A percentile compares a stretch with the other conserved stretches of the same genome.
phyloP scores from a whole-genome alignment of 2,329 filamentous ascomycete genomes.

The Trichoderma harzianum region DNA sequence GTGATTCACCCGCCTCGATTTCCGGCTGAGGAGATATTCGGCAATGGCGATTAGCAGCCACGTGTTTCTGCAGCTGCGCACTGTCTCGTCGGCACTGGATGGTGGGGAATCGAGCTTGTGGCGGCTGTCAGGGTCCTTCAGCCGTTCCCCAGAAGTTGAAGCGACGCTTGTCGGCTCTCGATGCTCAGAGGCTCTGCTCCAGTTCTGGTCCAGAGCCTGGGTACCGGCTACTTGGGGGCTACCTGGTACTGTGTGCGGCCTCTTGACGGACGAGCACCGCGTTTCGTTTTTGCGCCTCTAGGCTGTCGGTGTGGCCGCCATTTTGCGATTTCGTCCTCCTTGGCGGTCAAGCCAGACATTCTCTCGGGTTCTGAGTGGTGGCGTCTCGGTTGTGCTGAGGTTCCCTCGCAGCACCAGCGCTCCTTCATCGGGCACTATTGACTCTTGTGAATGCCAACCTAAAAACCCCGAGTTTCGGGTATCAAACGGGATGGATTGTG shows the following conservation, averaged over 20 bases:
- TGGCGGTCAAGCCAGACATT: not conserved
- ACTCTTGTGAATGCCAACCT: not conserved
- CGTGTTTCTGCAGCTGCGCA: not conserved
- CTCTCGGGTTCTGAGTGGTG: not conserved
- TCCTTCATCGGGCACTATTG: not conserved
- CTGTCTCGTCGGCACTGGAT: conserved; percentile 12
- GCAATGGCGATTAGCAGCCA: not conserved
- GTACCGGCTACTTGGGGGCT: not conserved
- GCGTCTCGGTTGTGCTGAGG: conserved; percentile 6
- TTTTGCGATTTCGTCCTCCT: not conserved
- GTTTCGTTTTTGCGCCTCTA: not conserved
- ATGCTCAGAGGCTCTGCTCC: not conserved
- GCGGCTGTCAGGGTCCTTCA: conserved; percentile 5
- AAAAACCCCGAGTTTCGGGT: not conserved
- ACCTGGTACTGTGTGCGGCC: not conserved
- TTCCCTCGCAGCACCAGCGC: not conserved
- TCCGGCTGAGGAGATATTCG: not conserved
- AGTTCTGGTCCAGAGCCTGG: not conserved
- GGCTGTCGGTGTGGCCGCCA: not conserved
- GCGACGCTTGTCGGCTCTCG: not conserved
- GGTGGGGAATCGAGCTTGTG: conserved; percentile 10
- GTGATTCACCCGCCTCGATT: not conserved
- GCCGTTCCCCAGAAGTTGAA: conserved; percentile 9
- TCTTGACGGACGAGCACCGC: not conserved
- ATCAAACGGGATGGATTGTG: not conserved